Conservation (phyloP, 805 yeast species). For the Tetrapisispora nanseiensis region DNA sequence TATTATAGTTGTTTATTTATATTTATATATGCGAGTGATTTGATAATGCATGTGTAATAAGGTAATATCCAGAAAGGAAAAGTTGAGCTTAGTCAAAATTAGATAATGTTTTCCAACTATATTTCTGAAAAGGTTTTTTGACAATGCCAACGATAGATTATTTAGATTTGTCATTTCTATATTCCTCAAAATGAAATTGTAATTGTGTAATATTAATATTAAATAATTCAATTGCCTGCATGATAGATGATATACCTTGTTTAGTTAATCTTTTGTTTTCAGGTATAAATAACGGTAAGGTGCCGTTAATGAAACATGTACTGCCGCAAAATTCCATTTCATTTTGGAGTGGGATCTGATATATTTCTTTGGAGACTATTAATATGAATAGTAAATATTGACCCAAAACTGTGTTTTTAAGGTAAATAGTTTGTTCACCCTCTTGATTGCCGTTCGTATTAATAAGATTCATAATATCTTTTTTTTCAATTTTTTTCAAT, state of each 20-base stretch:
- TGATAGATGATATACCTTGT: neutral
- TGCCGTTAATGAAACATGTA: neutral
- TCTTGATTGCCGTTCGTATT: neutral
- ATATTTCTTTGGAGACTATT: neutral
- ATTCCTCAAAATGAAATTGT: neutral
- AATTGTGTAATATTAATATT: constrained; percentile 3
- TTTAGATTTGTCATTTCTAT: neutral
- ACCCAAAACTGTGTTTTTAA: constrained; percentile 19
- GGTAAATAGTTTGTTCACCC: constrained; percentile 6
- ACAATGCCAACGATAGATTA: too few species aligned
- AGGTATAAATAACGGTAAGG: constrained; percentile 1
- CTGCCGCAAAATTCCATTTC: constrained; percentile 1
- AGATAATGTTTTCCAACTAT: too few species aligned
- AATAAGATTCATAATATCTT: constrained; percentile 5
- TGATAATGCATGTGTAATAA: too few species aligned
- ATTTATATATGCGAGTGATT: too few species aligned
- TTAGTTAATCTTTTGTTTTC: neutral
- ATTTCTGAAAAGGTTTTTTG: too few species aligned
- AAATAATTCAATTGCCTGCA: neutral
- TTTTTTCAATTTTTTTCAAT: constrained; percentile 8
- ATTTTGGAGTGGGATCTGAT: constrained; percentile 2
- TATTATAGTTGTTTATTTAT: too few species aligned
- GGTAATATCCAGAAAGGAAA: too few species aligned
- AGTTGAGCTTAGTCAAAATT: too few species aligned
- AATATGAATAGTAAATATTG: constrained; percentile 7